Base-by-base conservation (phyloP, 2,329 filamentous ascomycete genomes). In the Aspergillus luchuensis region DNA sequence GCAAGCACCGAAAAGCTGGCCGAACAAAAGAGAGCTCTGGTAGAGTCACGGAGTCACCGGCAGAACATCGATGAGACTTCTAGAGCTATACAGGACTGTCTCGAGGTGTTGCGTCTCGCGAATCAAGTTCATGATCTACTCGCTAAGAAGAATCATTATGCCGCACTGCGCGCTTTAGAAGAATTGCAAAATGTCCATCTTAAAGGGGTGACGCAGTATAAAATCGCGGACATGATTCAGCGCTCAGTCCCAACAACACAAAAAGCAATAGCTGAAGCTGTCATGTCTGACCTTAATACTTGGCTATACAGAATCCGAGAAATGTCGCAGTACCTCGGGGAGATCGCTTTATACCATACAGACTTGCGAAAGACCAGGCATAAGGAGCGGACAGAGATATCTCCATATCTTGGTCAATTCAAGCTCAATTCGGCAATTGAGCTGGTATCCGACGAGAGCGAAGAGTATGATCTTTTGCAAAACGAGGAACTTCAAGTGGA, bases 181-280 rank as follows among this genome's bases (percentile, higher is more conserved):
- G 95, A 99, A 74, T 82, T 99, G 43, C 94, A 98, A 73, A 97
- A 96, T 76, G 93, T 99, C 66, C 92, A 98, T 72, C 85, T 99
- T 66, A 93, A 93, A 72, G 95, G 96, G 67, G 91, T 96, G 8
- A 96, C 91, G 1, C 92, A 97, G 66, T 96, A 97, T 77, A 94
- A 93, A 71, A 89, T 99, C 65, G 95, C 95, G 33, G 92, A 96
- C 72, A 87, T 97, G 80, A 98, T 99, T 66, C 94, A 97, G 75
- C 92, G 92, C 68, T 98, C 94, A 0, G 94, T 98, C 33, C 95
- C 95, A 1, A 88, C 91, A 3, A 97, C 92, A 1, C 92, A 97
- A 71, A 92, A 91, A 71, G 88, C 91, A 54, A 97, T 99, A 59
- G 94, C 94, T 4, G 94, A 98, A 77, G 92, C 93, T 13, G 95